Evolutionary conservation across 2,329 filamentous ascomycete genomes (phyloP).

Genomic region (Exophiala dermatitidis): DNA sequence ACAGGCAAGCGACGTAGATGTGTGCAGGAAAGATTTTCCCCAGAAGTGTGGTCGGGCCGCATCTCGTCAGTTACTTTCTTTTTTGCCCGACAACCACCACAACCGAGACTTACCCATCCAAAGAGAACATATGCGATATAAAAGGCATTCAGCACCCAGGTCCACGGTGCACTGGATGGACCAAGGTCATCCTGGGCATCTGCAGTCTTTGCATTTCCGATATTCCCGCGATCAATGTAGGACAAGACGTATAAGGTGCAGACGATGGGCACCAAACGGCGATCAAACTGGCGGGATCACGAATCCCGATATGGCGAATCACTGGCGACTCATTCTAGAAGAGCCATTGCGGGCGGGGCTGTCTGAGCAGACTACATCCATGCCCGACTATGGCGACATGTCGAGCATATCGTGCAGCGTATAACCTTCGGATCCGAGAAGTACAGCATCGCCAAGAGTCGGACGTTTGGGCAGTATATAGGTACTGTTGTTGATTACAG

Average conservation of each 20-base stretch:
- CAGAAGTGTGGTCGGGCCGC: neutral
- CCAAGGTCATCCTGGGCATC: neutral
- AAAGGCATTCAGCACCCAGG: neutral
- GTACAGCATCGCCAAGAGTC: slow-evolving; percentile 42
- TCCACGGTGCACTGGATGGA: neutral
- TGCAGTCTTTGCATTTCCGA: neutral
- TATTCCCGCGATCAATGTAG: neutral
- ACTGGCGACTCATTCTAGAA: slow-evolving; percentile 43
- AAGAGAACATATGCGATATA: neutral
- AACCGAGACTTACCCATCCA: neutral
- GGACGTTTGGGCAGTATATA: slow-evolving; percentile 48
- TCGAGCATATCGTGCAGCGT: slow-evolving; percentile 47
- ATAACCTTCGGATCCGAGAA: slow-evolving; percentile 51
- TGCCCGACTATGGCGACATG: slow-evolving; percentile 49
- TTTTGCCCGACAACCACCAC: too few relatives aligned
- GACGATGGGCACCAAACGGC: too few relatives aligned
- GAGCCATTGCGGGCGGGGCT: slow-evolving; percentile 45
- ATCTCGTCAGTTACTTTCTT: too few relatives aligned
- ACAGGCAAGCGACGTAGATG: neutral
- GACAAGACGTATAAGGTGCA: neutral
- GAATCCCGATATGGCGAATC: slow-evolving; percentile 43
- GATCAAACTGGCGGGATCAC: too few relatives aligned
- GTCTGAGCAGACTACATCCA: slow-evolving; percentile 49
- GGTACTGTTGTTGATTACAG: slow-evolving; percentile 47
- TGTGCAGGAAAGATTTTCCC: neutral